Conservation (phyloP, 1,284 basidiomycete species). For the Coniferiporia weirii region DNA sequence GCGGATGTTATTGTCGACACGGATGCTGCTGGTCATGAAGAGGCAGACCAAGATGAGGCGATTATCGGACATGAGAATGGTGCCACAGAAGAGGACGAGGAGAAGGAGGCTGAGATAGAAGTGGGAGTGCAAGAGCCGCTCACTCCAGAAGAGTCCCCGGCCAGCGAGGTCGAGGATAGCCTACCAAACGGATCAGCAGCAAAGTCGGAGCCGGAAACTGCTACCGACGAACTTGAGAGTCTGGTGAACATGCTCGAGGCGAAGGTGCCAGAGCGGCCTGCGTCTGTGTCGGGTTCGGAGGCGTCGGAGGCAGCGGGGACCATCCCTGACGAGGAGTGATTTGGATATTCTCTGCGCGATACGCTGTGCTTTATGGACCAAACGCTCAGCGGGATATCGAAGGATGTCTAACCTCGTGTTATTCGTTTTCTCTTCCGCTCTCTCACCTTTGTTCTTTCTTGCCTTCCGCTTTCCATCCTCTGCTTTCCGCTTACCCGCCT, state of each 20-base stretch:
- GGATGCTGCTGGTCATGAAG: background rate
- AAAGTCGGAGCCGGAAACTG: background rate
- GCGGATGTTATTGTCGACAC: background rate
- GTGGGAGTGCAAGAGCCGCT: background rate
- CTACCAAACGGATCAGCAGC: background rate
- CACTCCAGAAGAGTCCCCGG: background rate
- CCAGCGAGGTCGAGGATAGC: background rate
- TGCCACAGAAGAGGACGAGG: background rate
- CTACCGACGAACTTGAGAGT: conserved; percentile 10
- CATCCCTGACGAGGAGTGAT: conserved; percentile 18
- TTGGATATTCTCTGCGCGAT: background rate
- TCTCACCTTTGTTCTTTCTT: background rate
- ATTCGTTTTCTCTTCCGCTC: background rate
- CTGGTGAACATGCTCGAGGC: conserved; percentile 15
- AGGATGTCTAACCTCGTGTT: background rate
- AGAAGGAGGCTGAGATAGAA: background rate
- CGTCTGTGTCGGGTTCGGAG: background rate
- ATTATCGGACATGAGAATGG: background rate
- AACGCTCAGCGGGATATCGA: background rate
- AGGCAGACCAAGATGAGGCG: background rate
- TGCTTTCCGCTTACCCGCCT: background rate
- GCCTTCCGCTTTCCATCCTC: background rate
- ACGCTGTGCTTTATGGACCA: background rate
- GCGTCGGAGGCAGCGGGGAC: conserved; percentile 1
- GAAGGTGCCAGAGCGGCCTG: background rate